Conservation (phyloP, 208 protist genomes). For the Spironucleus salmonicida region DNA sequence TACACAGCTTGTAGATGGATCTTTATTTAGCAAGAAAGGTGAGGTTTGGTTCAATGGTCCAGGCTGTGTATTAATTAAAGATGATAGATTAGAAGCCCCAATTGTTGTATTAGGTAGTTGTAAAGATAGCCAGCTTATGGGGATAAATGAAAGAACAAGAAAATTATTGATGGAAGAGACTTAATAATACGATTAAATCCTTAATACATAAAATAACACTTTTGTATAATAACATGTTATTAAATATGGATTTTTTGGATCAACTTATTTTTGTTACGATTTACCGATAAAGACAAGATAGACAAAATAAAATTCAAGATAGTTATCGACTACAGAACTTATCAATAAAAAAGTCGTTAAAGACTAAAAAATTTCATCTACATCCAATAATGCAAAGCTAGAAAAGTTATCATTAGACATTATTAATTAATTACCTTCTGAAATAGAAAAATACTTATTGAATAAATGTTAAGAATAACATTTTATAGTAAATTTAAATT, state of each 20-base stretch:
- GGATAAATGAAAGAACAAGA: neutral
- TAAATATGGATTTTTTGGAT: neutral
- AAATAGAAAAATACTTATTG: neutral
- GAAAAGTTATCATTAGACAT: neutral
- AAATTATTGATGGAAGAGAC: neutral
- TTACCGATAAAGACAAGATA: neutral
- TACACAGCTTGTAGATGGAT: neutral
- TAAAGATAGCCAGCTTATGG: neutral
- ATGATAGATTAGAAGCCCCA: constrained; percentile 1
- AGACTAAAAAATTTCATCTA: neutral
- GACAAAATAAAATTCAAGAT: neutral
- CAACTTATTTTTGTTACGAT: neutral
- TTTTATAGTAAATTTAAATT: constrained; percentile 3
- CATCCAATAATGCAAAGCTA: neutral
- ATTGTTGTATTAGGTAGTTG: neutral
- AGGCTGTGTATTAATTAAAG: neutral
- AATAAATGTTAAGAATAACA: neutral
- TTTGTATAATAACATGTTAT: neutral
- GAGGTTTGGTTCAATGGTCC: neutral
- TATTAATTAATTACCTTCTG: neutral
- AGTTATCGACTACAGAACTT: neutral
- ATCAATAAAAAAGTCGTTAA: neutral
- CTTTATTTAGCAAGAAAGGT: neutral
- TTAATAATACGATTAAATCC: neutral
- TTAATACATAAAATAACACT: neutral